Evolutionary conservation across 164 flowering plant species (phyloP).

Genomic region (Umbellularia californica): DNA sequence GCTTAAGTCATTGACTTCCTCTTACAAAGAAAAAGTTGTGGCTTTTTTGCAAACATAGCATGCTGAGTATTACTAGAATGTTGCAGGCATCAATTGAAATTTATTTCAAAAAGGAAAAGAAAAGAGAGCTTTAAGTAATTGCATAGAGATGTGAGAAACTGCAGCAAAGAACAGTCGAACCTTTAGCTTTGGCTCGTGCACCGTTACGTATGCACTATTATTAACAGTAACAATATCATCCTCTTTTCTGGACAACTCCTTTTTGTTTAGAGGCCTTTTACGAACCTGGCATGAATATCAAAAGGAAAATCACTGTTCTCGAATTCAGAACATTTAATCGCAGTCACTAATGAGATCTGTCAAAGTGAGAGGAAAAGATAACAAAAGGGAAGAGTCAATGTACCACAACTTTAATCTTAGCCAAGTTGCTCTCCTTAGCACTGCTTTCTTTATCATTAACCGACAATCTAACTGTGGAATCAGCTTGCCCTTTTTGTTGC

Average conservation of each 20-base stretch:
- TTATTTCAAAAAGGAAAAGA: background rate
- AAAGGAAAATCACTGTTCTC: conserved; percentile 1
- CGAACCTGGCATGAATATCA: conserved; percentile 58
- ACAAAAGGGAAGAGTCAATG: conserved; percentile 15
- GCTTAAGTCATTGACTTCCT: background rate
- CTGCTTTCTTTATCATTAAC: conserved; percentile 52
- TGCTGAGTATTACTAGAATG: background rate
- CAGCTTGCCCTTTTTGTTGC: conserved; percentile 51
- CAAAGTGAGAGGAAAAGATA: background rate
- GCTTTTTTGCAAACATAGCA: background rate
- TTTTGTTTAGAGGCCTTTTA: conserved; percentile 91
- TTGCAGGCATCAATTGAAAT: background rate
- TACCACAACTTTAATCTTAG: conserved; percentile 98
- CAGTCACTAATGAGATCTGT: background rate
- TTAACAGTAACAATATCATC: conserved; percentile 78
- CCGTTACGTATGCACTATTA: conserved; percentile 62
- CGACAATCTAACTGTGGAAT: conserved; percentile 35
- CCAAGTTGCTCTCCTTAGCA: conserved; percentile 71
- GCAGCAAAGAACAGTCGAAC: conserved; percentile 29
- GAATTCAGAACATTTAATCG: background rate
- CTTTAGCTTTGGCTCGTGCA: conserved; percentile 95
- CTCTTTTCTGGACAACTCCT: conserved; percentile 82
- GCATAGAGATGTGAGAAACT: background rate
- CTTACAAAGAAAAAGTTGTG: background rate
- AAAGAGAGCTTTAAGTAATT: background rate